Base-by-base conservation (phyloP, 2,329 filamentous ascomycete species). In the Westerdykella sp. region DNA sequence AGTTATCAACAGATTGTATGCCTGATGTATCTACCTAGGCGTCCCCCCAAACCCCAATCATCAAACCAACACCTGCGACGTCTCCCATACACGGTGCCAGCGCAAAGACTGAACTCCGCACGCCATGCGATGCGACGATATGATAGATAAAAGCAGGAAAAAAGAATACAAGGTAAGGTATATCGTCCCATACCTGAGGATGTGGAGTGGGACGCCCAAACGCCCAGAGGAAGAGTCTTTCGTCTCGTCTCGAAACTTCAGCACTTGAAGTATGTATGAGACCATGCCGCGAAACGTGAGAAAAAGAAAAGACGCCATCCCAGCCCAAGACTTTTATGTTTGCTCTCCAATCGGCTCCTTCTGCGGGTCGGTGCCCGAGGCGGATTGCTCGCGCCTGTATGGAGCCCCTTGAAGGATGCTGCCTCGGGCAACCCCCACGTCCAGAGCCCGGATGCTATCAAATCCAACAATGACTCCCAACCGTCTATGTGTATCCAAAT, bases 201-300 rank as follows among this genome's bases (percentile, higher is more conserved):
- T 21, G 18, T 21, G 18, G 18, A 21, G 18, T 12, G 25, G 9
- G 25, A 28, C 14, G 14, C 16, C 34, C 9, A 35, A 21, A 35
- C 18, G 18, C 18, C 18, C 18, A 21, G 18, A 21, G 18, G 4
- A 21, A 35, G 4, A 21, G 34, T 12, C 14, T 35, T 11, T 9
- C 34, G 4, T 35, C 18, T 35, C 9, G 16, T 15, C 34, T 35
- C 13, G 14, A 21, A 35, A 54, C 57, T 60, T 60, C 57, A 60
- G 57, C 57, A 53, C 57, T 60, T 60, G 57, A 60, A 60, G 57
- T 56, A 13, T 49, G 43, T 54, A 18, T 18, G 32, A 35, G 32
- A 35, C 32, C n/a, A 13, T 9, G n/a, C 9, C 6, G 16, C 7
- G 32, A 15, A 18, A 35, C 7, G 32, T 11, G 39, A 39, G 43